Base-by-base conservation (phyloP, 108 stramenopile species). In the Fistulifera pelliculosa region DNA sequence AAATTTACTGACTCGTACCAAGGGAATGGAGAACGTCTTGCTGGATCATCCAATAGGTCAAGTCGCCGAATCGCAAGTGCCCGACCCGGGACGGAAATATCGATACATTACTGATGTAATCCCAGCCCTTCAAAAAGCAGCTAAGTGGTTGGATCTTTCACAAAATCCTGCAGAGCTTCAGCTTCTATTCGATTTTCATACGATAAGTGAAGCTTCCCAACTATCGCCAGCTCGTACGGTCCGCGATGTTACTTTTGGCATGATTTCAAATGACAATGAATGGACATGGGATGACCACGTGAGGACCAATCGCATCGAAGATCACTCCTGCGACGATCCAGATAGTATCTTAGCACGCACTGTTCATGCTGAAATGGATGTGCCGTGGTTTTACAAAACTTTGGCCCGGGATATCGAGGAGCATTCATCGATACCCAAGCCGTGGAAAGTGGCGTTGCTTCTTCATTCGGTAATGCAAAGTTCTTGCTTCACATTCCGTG, bases 401-500 rank as follows among this genome's bases (percentile, higher is more conserved):
- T 54, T 43, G 52, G 56, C 23, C 49, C 48, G 13, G 62, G 68
- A 8, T 50, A 66, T 21, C 65, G 87, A 1, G 69, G 56, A 41
- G 38, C 70, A 3, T 18, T 52, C 28, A 41, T 78, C 27, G 77
- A 76, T 56, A 24, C 26, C 12, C 39, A 45, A 5, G 54, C 56
- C 14, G 18, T 72, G 2, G 31, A 54, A 25, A 19, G 27, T 26
- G 40, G 25, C 19, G 10, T 49, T 15, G 27, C 56, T 11, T 28
- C 45, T n/a, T 43, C 55, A 24, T 57, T 64, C 27, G 73, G 75
- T 2, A 40, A 39, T 15, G 76, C 77, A 0, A 79, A 81, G 49
- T 81, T 84, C n/a, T 53, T 82, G 5, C 64, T 90, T 39, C 70
- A 68, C 18, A 59, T 90, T 7, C 89, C 89, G 7, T 83, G 89